phyloP scores from a whole-genome alignment of 1,284 basidiomycete genomes.

The Ganoderma meredithae region DNA sequence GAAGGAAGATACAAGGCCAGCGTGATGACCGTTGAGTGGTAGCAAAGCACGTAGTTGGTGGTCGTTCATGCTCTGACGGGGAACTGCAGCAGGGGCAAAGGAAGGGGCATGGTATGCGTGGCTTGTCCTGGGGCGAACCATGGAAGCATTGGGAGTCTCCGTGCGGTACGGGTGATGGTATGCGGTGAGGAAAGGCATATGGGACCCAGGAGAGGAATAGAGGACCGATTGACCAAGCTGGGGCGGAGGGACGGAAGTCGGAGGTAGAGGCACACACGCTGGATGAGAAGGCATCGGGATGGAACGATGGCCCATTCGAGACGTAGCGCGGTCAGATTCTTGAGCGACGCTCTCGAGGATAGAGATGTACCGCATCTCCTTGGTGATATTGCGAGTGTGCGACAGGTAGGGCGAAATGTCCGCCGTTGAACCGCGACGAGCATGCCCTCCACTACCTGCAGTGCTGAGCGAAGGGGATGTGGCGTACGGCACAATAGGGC shows the following conservation, averaged over 20 bases:
- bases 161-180: constrained; percentile 16
- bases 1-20: constrained; percentile 14
- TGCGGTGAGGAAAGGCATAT: constrained; percentile 20
- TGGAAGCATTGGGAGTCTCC: constrained; percentile 52
- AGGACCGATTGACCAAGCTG: constrained; percentile 37
- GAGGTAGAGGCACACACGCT: constrained; percentile 25
- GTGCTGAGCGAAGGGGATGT: constrained; percentile 17
- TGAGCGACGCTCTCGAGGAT: constrained; percentile 77
- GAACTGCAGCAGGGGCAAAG: constrained; percentile 37
- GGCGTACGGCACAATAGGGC: neutral
- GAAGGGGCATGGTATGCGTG: constrained; percentile 56
- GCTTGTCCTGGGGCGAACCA: constrained; percentile 67
- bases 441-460: constrained; percentile 19
- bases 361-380: constrained; percentile 73
- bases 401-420: constrained; percentile 73
- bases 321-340: constrained; percentile 70
- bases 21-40: constrained; percentile 34
- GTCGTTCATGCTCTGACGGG: constrained; percentile 59
- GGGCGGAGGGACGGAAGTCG: constrained; percentile 31
- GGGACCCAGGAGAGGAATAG: constrained; percentile 42
- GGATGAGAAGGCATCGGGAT: constrained; percentile 20
- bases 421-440: constrained; percentile 35
- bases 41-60: constrained; percentile 55
- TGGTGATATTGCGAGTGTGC: constrained; percentile 60
- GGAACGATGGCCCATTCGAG: constrained; percentile 48